Base-by-base conservation (phyloP, 2,329 filamentous ascomycete genomes). In the Zymoseptoria passerinii region DNA sequence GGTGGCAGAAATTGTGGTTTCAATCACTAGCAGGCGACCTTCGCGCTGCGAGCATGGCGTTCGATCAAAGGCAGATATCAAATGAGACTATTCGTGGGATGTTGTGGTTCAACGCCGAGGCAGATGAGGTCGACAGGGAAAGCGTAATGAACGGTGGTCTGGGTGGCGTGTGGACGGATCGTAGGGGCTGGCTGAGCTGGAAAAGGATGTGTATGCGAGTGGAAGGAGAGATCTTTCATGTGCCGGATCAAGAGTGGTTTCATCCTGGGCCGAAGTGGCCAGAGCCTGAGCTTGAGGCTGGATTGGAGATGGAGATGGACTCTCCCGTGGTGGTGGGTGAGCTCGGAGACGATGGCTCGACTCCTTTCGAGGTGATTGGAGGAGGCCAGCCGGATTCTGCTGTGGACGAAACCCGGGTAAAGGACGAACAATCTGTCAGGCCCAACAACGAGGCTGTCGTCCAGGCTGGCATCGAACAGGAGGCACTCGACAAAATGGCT, bases 1-100 rank as follows among this genome's bases (percentile, higher is more conserved):
- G 68, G 69, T 72, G 70, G 70, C 60, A 63, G 35, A 65, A 65
- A 53, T 56, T 71, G 27, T 71, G 69, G 69, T 71, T 68, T 55
- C 65, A 69, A n/a, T 50, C 64, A 13, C 57, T 66, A 50, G 65
- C 62, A 8, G 60, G 64, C 18, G 52, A 60, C 13, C 63, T 70
- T 1, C 62, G 65, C 5, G 56, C 58, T 9, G 67, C 67, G 9
- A 64, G 57, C 18, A 27, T 57, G 48, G 56, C 55, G 52, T 23
- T 61, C 23, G 54, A 59, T 13, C 55, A 61, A 13, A 58, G 52
- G 3, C 57, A 54, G 10, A 65, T 70, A 29, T 64, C 63, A 1
- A 40, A 59, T 6, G 55, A 61, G 19, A 60, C 56, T 1, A 68
- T 70, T 48, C 60, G 58, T 16, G 66, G 65, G 16, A 61, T 65